Evolutionary conservation across 192 early-diverging fungal species (phyloP).

Genomic region (Gonapodya prolifera): DNA sequence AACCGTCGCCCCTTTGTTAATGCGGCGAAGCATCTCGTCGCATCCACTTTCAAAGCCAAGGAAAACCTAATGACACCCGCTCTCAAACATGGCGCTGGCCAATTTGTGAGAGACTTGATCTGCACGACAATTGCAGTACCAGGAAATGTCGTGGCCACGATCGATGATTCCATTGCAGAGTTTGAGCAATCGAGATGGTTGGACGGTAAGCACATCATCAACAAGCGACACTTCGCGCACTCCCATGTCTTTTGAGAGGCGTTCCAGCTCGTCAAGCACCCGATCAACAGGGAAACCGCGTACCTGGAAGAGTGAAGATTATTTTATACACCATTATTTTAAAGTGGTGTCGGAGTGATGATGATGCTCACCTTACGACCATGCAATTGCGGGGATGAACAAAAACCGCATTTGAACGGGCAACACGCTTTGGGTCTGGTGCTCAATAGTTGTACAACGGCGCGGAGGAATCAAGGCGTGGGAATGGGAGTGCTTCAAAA

Average conservation of each 20-base stretch:
- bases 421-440: too few species aligned
- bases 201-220: background rate
- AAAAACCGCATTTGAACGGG: background rate
- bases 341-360: too few species aligned
- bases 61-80: background rate
- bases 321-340: background rate
- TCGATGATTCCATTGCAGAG: background rate
- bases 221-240: background rate
- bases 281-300: background rate
- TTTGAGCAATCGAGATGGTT: background rate
- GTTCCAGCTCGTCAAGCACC: background rate
- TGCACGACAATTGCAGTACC: background rate
- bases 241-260: background rate
- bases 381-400: background rate
- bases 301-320: background rate
- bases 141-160: background rate
- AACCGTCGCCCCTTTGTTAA: background rate
- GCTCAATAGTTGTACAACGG: background rate
- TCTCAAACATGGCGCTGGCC: background rate
- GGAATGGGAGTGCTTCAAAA: background rate
- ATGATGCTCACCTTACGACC: background rate
- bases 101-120: background rate
- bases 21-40: background rate
- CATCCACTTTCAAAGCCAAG: background rate
- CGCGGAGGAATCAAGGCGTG: background rate